Base-by-base conservation (phyloP, 768 basidiomycete genomes). In the Pulveroboletus sp. region DNA sequence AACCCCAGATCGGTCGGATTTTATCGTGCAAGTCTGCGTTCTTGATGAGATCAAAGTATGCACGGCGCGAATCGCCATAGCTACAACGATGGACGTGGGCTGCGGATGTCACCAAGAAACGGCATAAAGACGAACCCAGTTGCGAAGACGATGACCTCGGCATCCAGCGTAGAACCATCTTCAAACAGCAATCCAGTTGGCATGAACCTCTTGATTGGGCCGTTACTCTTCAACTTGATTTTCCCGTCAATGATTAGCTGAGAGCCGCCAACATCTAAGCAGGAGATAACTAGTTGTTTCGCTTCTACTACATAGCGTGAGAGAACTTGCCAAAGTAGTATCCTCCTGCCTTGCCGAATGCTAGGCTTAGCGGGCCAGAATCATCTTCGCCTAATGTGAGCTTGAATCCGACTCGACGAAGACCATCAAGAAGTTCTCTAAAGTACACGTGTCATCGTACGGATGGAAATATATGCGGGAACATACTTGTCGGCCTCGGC, bases 261-360 rank as follows among this genome's bases (percentile, higher is more conserved):
- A 29, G 71, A 71, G 27, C 70, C 69, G 34, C 73, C 70, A 32
- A 69, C 69, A 25, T 74, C 74, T 75, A 32, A 24, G 9, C 10
- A 7, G 24, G 13, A 8, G 3, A 17, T n/a, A 17, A 14, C 21
- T 25, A 10, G n/a, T 40, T 20, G 12, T 39, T 40, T 21, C 10
- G 5, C 14, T 4, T 20, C 25, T 40, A 13, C 5, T 20, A 21
- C 1, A 25, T 27, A 9, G 1, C 2, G 29, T 5, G 24, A 19
- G 31, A 37, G 13, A 6, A 49, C 69, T 21, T 49, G 79, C 85
- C 84, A 2, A 86, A 68, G 64, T 88, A 88, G 63, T 83, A 87
- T 6, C 87, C 84, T 21, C 84, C 84, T 0, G 68, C 78, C 36
- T 71, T 72, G 8, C 61, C 62, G 61, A 72, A 78, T 13, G 75